A percentile compares a stretch with the other conserved stretches of the same genome.
phyloP scores from a whole-genome alignment of 768 basidiomycete genomes.

The Tylopilus sp. region DNA sequence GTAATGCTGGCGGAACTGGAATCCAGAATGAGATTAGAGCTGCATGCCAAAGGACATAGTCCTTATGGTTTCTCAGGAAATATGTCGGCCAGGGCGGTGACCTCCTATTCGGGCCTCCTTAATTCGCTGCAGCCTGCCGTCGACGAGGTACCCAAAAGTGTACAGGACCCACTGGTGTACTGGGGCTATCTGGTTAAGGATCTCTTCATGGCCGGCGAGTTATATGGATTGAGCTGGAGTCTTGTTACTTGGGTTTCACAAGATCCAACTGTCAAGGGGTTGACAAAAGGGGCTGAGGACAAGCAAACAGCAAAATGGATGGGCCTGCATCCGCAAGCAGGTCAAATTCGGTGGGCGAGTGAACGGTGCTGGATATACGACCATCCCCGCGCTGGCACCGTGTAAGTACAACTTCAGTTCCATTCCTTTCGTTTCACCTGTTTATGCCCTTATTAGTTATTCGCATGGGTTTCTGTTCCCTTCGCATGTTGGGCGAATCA shows the following conservation, averaged over 20 bases:
- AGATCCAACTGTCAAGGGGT: slow-evolving; percentile 60
- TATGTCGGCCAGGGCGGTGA: slow-evolving; percentile 1
- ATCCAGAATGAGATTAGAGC: slow-evolving; percentile 75
- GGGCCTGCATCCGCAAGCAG: slow-evolving; percentile 72
- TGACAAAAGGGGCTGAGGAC: slow-evolving; percentile 85
- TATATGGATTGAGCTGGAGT: slow-evolving; percentile 87
- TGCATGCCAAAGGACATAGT: slow-evolving; percentile 44
- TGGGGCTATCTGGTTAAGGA: slow-evolving; percentile 93
- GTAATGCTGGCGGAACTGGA: slow-evolving; percentile 94
- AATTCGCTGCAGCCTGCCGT: neutral
- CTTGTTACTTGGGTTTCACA: slow-evolving; percentile 85
- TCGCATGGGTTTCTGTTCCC: slow-evolving; percentile 96
- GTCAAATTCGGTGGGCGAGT: slow-evolving; percentile 81
- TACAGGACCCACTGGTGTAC: slow-evolving; percentile 70
- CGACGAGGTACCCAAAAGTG: slow-evolving; percentile 4
- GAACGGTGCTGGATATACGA: slow-evolving; percentile 99
- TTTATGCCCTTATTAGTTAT: slow-evolving; percentile 51
- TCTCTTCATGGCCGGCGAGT: slow-evolving; percentile 92
- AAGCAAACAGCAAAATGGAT: slow-evolving; percentile 95
- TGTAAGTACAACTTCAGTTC: slow-evolving; percentile 48
- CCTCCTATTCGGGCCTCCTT: neutral
- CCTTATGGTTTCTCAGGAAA: slow-evolving; percentile 21
- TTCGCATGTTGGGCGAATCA: slow-evolving; percentile 73
- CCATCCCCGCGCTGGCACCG: slow-evolving; percentile 90
- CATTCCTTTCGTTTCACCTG: slow-evolving; percentile 1